A percentile compares a stretch with the other conserved stretches of the same genome.
These are phyloP conservation scores for Nematocida sp. DNA, from an alignment of 371 early-diverging fungal species.

Conservation along the genomic window DNA sequence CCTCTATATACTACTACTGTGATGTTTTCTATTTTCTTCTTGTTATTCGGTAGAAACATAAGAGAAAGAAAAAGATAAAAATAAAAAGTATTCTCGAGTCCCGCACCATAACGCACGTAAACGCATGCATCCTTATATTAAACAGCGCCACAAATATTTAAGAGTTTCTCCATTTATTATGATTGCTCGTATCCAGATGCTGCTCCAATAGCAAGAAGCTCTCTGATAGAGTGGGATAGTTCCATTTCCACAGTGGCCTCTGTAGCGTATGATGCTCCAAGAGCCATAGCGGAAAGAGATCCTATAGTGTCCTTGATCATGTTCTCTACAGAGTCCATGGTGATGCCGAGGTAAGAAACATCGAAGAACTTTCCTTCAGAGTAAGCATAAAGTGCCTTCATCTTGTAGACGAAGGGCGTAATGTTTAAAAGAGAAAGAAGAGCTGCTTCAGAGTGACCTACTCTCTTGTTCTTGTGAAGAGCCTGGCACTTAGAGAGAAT, in stretches of 20 bases:
- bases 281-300: constrained; percentile 82
- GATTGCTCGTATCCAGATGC: too few species aligned
- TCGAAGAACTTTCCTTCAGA: constrained; percentile 84
- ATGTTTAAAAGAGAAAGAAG: constrained; percentile 97
- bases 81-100: background rate
- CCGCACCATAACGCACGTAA: background rate
- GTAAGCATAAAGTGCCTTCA: constrained; percentile 83
- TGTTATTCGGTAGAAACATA: constrained; percentile 63
- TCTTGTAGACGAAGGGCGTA: constrained; percentile 99
- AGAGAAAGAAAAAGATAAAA: too few species aligned
- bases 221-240: constrained; percentile 56
- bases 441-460: constrained; percentile 95
- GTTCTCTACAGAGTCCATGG: constrained; percentile 74
- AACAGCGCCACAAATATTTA: background rate
- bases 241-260: constrained; percentile 89
- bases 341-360: constrained; percentile 82
- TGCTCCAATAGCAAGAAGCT: constrained; percentile 72
- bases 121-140: background rate
- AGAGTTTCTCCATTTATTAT: too few species aligned
- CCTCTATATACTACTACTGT: constrained; percentile 58
- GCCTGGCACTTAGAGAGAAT: constrained; percentile 88
- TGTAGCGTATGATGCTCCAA: constrained; percentile 84
- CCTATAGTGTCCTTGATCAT: constrained; percentile 75
- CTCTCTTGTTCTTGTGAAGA: constrained; percentile 80
- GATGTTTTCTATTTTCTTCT: constrained; percentile 63